Evolutionary conservation across 106 monocot species (phyloP).

Genomic region (Vanilla planifolia): DNA sequence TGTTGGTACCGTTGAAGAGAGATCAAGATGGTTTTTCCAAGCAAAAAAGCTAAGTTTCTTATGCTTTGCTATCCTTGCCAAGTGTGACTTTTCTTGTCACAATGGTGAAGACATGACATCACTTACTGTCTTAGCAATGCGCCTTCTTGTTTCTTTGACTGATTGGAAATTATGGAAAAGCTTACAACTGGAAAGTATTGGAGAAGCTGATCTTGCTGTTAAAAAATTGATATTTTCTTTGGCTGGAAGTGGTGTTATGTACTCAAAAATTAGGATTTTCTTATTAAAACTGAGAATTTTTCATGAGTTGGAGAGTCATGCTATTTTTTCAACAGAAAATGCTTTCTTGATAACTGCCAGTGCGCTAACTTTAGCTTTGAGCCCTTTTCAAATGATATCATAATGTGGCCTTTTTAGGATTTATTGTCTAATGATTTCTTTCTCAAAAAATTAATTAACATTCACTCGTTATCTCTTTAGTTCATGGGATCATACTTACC

Average conservation of each 20-base stretch:
- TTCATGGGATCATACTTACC: no score
- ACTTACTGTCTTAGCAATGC: slow-evolving; percentile 51
- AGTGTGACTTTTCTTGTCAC: slow-evolving; percentile 33
- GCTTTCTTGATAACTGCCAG: slow-evolving; percentile 70
- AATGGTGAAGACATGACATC: slow-evolving; percentile 30
- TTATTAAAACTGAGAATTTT: slow-evolving; percentile 33
- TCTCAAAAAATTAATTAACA: no score
- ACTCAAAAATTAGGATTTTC: slow-evolving; percentile 50
- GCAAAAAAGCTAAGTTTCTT: slow-evolving; percentile 56
- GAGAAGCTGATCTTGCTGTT: slow-evolving; percentile 32
- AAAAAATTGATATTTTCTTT: slow-evolving; percentile 55
- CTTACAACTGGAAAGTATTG: slow-evolving; percentile 27
- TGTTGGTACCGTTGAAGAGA: slow-evolving; percentile 58
- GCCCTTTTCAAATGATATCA: slow-evolving; percentile 72
- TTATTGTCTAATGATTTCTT: no score
- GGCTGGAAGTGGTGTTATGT: slow-evolving; percentile 33
- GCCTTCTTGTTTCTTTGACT: slow-evolving; percentile 60
- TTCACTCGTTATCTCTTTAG: no score
- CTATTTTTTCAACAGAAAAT: slow-evolving; percentile 21
- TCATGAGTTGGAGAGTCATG: slow-evolving; percentile 21
- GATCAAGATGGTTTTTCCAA: slow-evolving; percentile 73
- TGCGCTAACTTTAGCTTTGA: slow-evolving; percentile 73
- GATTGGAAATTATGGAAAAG: slow-evolving; percentile 66
- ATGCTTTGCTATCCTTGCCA: slow-evolving; percentile 62
- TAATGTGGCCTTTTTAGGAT: no score